phyloP scores from a whole-genome alignment of 176 grass and related monocot species.

The Carex pumila region DNA sequence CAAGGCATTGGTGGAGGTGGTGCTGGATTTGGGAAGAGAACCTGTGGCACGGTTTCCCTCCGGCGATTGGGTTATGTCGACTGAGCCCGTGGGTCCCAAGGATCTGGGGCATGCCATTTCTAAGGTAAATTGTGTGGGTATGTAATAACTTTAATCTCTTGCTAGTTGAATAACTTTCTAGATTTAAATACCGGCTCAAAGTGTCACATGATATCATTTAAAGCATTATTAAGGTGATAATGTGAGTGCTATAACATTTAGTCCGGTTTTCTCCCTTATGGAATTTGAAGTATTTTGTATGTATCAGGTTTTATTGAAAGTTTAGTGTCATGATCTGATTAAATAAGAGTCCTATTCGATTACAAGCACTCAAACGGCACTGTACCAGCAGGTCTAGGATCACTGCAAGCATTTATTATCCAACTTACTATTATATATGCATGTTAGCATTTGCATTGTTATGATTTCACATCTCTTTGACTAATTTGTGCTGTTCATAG shows the following conservation, averaged over 20 bases:
- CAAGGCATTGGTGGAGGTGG: conserved; percentile 81
- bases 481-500: conserved; percentile 32
- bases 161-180: not conserved
- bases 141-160: not conserved
- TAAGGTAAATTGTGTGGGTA: conserved; percentile 39
- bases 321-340: not conserved
- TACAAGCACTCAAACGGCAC: not conserved
- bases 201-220: not conserved
- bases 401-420: not conserved
- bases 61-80: conserved; percentile 82
- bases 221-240: not conserved
- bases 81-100: conserved; percentile 48
- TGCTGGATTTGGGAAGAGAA: conserved; percentile 83
- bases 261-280: not conserved
- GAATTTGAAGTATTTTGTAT: not conserved
- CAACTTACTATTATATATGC: not conserved
- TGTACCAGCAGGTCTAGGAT: not conserved
- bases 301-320: not conserved
- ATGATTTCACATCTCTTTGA: not conserved
- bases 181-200: not conserved
- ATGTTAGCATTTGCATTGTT: not conserved
- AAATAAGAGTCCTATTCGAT: not conserved
- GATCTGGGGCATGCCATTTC: conserved; percentile 81
- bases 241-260: not conserved
- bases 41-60: conserved; percentile 83